Conservation (phyloP, 768 basidiomycete genomes). For the Psilocybe tampanensis region DNA sequence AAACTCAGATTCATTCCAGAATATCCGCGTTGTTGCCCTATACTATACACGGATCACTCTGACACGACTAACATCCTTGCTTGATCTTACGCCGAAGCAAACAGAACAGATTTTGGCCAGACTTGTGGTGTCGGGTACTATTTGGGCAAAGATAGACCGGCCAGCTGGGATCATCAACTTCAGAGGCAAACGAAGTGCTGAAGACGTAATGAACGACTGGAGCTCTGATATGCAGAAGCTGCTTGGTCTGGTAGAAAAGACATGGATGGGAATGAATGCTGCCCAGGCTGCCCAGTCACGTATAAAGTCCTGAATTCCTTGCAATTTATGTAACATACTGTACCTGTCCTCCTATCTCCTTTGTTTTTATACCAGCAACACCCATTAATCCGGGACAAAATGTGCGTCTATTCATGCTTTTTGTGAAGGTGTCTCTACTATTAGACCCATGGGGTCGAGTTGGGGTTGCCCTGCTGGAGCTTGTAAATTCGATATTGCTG, state of each 20-base stretch:
- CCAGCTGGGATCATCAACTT: conserved; percentile 90
- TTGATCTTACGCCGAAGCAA: conserved; percentile 79
- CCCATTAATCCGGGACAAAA: no score
- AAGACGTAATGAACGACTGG: conserved; percentile 98
- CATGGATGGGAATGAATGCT: conserved; percentile 97
- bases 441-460: neutral
- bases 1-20: conserved; percentile 49
- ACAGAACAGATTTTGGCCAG: conserved; percentile 90
- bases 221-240: conserved; percentile 95
- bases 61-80: conserved; percentile 76
- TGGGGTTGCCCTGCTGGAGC: conserved; percentile 15
- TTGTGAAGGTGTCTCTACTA: no score
- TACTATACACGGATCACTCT: conserved; percentile 96
- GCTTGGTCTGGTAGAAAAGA: conserved; percentile 91
- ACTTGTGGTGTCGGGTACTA: conserved; percentile 87
- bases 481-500: conserved; percentile 35
- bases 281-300: conserved; percentile 83
- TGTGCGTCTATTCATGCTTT: no score
- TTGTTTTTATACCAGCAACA: neutral
- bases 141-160: conserved; percentile 94
- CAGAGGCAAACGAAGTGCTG: conserved; percentile 76
- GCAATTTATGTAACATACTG: conserved; percentile 9
- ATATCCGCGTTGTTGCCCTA: conserved; percentile 90
- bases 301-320: conserved; percentile 36
- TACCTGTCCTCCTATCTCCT: neutral